Percentiles rank a stretch among this genome's conserved stretches.
Evolutionary conservation across 1,284 basidiomycete genomes (phyloP).

Genomic region (Tausonia pullulans): DNA sequence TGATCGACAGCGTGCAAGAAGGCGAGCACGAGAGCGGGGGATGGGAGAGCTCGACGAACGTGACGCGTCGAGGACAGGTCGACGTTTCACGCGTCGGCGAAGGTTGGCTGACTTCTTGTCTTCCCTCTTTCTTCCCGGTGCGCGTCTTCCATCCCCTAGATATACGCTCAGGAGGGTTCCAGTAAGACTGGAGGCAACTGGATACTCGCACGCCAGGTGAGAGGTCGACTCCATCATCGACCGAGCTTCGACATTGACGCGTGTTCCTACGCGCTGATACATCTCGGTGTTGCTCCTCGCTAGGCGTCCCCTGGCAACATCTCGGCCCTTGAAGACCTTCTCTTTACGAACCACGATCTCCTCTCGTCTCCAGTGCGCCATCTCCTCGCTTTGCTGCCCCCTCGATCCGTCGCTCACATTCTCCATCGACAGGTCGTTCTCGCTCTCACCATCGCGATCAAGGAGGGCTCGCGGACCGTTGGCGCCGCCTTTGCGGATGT

Average conservation of each 20-base stretch:
- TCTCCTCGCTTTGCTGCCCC: background rate
- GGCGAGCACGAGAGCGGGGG: conserved; percentile 44
- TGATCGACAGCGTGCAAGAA: conserved; percentile 27
- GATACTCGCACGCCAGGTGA: conserved; percentile 14
- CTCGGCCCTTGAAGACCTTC: conserved; percentile 81
- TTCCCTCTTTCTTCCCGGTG: background rate
- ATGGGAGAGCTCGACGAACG: conserved; percentile 49
- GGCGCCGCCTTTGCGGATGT: conserved; percentile 47
- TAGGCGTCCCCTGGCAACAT: conserved; percentile 92
- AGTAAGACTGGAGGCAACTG: conserved; percentile 6
- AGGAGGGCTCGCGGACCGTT: conserved; percentile 39
- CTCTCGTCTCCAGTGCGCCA: conserved; percentile 51
- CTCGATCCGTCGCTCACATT: background rate
- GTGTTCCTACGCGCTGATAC: conserved; percentile 7
- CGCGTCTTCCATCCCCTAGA: background rate
- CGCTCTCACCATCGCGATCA: conserved; percentile 58
- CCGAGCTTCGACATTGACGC: background rate
- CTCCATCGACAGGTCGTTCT: conserved; percentile 51
- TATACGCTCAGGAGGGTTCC: conserved; percentile 11
- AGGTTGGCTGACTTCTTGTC: background rate
- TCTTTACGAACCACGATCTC: conserved; percentile 77
- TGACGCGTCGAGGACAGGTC: background rate
- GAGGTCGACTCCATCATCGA: background rate
- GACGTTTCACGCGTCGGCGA: background rate
- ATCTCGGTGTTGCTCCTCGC: conserved; percentile 8